Evolutionary conservation across 345 rosid genomes (phyloP).

Genomic region (Jatropha curcas): DNA sequence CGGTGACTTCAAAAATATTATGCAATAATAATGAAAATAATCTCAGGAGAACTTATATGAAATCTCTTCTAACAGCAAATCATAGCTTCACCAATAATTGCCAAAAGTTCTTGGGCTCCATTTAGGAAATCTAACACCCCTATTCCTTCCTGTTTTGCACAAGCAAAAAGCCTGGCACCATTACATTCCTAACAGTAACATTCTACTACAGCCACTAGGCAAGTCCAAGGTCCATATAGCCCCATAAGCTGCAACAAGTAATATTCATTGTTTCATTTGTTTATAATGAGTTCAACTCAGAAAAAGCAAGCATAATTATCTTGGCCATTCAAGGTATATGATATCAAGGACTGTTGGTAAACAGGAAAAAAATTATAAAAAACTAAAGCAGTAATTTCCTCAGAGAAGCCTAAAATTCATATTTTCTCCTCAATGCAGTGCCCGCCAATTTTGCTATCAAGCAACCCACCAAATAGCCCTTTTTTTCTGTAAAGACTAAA

Average conservation of each 20-base stretch:
- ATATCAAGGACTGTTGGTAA: not conserved
- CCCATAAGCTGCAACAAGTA: not conserved
- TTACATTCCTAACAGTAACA: too few species aligned
- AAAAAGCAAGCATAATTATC: not conserved
- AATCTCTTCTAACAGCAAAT: not conserved
- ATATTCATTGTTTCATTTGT: not conserved
- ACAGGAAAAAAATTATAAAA: not conserved
- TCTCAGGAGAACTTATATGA: not conserved
- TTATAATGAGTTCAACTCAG: not conserved
- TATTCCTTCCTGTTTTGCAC: not conserved
- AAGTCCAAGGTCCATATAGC: not conserved
- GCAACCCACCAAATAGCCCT: not conserved
- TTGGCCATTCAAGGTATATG: not conserved
- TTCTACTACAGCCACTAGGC: not conserved
- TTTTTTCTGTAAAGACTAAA: not conserved
- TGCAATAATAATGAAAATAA: too few species aligned
- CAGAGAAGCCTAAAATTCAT: not conserved
- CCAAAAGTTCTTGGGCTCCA: not conserved
- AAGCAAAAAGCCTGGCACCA: too few species aligned
- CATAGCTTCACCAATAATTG: constrained; percentile 3
- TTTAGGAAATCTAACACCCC: not conserved
- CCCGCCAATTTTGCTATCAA: not conserved
- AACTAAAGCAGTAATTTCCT: constrained; percentile 6
- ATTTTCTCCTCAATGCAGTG: not conserved
- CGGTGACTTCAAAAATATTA: too few species aligned